phyloP scores from a whole-genome alignment of 345 rosid genomes.

The Acer yangbiense region DNA sequence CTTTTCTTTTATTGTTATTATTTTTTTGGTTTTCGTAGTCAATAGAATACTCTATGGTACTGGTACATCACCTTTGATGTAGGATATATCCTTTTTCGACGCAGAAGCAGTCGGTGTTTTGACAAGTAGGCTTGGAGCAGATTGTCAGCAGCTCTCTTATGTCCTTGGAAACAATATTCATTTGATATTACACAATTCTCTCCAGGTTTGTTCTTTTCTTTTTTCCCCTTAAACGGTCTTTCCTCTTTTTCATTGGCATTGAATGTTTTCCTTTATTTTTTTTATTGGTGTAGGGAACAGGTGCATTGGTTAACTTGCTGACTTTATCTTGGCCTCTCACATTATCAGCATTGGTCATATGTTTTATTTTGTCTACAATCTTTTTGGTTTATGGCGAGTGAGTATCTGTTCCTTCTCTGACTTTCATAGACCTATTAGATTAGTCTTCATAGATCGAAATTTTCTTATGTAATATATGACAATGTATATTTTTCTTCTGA shows the following conservation, averaged over 20 bases:
- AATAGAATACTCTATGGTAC: constrained; percentile 11
- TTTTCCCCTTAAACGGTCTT: not conserved
- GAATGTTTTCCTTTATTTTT: not conserved
- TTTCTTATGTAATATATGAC: not conserved
- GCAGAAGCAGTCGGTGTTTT: constrained; percentile 47
- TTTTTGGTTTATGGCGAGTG: constrained; percentile 52
- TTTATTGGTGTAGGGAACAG: constrained; percentile 42
- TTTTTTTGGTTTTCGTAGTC: not conserved
- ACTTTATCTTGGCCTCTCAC: constrained; percentile 60
- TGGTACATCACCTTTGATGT: constrained; percentile 19
- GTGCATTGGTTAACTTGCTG: constrained; percentile 56
- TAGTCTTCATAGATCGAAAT: not conserved
- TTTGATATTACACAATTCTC: constrained; percentile 48
- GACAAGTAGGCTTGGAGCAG: constrained; percentile 62
- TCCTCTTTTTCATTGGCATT: constrained; percentile 6
- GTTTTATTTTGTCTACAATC: constrained; percentile 39
- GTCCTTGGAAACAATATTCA: constrained; percentile 50
- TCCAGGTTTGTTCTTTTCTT: constrained; percentile 43
- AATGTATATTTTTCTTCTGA: not conserved
- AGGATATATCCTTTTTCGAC: constrained; percentile 56
- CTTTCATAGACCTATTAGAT: not conserved
- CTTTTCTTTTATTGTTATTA: not conserved
- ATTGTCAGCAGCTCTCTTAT: constrained; percentile 52
- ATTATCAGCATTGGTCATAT: constrained; percentile 43
- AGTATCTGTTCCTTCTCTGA: constrained; percentile 24